phyloP scores from a whole-genome alignment of 108 stramenopile genomes.

The Licmophora abbreviata region DNA sequence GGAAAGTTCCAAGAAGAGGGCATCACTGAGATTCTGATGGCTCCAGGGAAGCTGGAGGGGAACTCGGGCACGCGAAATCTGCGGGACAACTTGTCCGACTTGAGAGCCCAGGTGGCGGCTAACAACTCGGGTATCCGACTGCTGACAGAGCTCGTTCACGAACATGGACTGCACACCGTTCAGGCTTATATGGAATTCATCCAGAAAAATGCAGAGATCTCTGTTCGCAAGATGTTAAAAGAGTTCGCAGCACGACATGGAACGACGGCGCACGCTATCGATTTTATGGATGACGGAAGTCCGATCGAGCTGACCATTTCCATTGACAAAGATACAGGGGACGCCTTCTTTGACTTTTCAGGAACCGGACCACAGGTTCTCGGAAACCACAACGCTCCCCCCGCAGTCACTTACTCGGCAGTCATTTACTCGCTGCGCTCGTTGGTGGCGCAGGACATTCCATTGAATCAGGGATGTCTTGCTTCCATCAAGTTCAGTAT shows the following conservation, averaged over 20 bases:
- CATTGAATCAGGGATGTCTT: constrained; percentile 97
- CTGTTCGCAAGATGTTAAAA: constrained; percentile 92
- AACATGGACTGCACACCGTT: constrained; percentile 84
- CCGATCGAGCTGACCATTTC: constrained; percentile 84
- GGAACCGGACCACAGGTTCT: constrained; percentile 96
- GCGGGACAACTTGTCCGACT: constrained; percentile 91
- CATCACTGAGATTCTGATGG: constrained; percentile 81
- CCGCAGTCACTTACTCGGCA: constrained; percentile 97
- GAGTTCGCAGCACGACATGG: constrained; percentile 59
- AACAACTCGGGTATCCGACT: constrained; percentile 92
- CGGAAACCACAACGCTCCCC: constrained; percentile 96
- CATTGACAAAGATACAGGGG: constrained; percentile 75
- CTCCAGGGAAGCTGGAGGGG: constrained; percentile 74
- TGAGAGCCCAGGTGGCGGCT: constrained; percentile 97
- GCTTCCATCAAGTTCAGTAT: constrained; percentile 90
- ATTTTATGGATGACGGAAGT: constrained; percentile 97
- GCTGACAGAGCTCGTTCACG: constrained; percentile 70
- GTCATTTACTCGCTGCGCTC: constrained; percentile 96
- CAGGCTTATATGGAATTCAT: constrained; percentile 97
- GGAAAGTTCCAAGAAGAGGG: constrained; percentile 94
- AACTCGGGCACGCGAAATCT: constrained; percentile 89
- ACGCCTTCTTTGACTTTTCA: constrained; percentile 91
- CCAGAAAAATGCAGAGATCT: constrained; percentile 90
- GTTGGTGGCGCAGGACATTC: constrained; percentile 88
- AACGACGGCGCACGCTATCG: constrained; percentile 62